Base-by-base conservation (phyloP, 257 asterid genomes). In the Schizonepeta tenuifolia region DNA sequence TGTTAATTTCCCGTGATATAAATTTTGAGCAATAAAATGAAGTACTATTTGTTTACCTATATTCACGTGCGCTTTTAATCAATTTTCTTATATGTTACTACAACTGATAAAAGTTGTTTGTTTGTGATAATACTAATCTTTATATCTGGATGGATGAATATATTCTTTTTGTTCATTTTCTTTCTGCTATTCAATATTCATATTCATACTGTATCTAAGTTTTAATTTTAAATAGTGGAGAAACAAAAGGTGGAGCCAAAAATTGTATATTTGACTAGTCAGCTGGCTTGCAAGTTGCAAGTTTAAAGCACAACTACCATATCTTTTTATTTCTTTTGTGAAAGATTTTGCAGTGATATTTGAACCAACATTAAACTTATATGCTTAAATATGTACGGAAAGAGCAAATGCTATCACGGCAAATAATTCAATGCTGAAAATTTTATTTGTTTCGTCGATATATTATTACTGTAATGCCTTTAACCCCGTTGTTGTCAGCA, bases 201-300 rank as follows among this genome's bases (percentile, higher is more conserved):
- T n/a, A n/a, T 63, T 40, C 7, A 47, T 12, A 28, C 12, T 43
- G 4, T 38, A 31, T 65, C 15, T 7, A 7, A 65, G 3, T 22
- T 46, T 4, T 7, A 7, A 65, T 7, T 22, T 46, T 4, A 65
- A 65, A 46, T 65, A 14, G 9, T 11, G 43, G 4, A 35, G 11
- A 7, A 44, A 6, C 6, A 44, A 65, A 13, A 22, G 21, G 46
- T 12, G 17, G 18, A 47, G 83, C 87, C 86, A 86, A 79, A 71
- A 81, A 81, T 78, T 57, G 82, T 66, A 54, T 15, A 63, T 71
- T 84, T 84, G 90, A 82, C 85, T 41, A 47, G 71, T 62, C 70
- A 28, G 21, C 59, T 31, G 6, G 50, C 6, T 55, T 15, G 63
- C 77, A 79, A 53, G 36, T 72, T 40, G 69, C 59, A 55, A 57